Evolutionary conservation across 2,329 filamentous ascomycete genomes (phyloP).

Genomic region (Tolypocladium capitatum): DNA sequence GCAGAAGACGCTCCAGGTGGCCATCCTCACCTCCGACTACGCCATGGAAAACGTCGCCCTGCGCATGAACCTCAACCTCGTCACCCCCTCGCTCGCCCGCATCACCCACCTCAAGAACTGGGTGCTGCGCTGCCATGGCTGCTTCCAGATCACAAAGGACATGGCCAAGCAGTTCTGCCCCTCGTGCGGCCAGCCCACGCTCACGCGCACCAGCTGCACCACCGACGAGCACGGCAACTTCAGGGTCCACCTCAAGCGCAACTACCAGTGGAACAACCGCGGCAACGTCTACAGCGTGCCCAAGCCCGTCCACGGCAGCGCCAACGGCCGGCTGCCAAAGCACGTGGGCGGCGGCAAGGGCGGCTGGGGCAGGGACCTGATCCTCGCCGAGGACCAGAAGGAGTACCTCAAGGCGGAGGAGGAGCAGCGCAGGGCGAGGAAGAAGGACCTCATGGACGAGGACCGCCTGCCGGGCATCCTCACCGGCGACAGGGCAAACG

Average conservation of each 20-base stretch:
- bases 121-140: conserved; percentile 85
- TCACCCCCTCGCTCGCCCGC: conserved; percentile 65
- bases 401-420: conserved; percentile 60
- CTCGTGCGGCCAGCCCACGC: conserved; percentile 73
- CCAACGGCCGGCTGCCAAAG: conserved; percentile 61
- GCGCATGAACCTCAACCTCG: conserved; percentile 84
- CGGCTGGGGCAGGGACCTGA: conserved; percentile 73
- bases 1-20: conserved; percentile 62
- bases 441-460: conserved; percentile 84
- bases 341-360: conserved; percentile 69
- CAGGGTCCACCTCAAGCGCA: conserved; percentile 76
- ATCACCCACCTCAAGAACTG: conserved; percentile 80
- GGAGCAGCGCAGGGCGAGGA: conserved; percentile 51
- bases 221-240: conserved; percentile 73
- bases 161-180: conserved; percentile 88
- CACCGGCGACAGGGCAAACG: conserved; percentile 58
- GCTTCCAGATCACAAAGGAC: conserved; percentile 74
- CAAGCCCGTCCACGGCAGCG: conserved; percentile 69
- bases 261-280: conserved; percentile 91
- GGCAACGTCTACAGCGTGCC: conserved; percentile 89
- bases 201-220: conserved; percentile 74
- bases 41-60: conserved; percentile 96
- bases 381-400: conserved; percentile 91
- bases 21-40: conserved; percentile 89
- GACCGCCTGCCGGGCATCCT: conserved; percentile 81